phyloP scores from a whole-genome alignment of 345 rosid species.

The Draba incana region DNA sequence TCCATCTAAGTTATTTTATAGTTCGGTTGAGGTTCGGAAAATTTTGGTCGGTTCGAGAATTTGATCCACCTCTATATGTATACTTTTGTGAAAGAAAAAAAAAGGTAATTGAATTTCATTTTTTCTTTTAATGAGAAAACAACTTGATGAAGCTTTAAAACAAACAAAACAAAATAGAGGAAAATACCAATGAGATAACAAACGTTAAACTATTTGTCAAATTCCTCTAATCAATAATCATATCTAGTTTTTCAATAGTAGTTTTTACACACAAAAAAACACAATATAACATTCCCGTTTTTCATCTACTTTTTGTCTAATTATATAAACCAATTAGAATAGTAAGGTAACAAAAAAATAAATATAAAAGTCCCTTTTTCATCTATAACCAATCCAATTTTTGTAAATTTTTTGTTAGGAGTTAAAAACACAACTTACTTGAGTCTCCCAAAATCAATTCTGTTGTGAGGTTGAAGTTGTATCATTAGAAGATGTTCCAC shows the following conservation, averaged over 20 bases:
- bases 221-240: constrained; percentile 10
- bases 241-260: constrained; percentile 13
- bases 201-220: background rate
- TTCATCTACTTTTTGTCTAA: constrained; percentile 30
- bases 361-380: background rate
- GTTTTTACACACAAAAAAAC: constrained; percentile 8
- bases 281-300: constrained; percentile 14
- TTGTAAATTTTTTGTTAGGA: constrained; percentile 1
- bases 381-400: constrained; percentile 22
- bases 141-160: too few relatives aligned
- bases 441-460: constrained; percentile 18
- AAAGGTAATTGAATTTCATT: too few relatives aligned
- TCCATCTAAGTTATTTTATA: too few relatives aligned
- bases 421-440: constrained; percentile 34
- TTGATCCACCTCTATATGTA: too few relatives aligned
- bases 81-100: too few relatives aligned
- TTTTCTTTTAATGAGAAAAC: too few relatives aligned
- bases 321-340: constrained; percentile 28
- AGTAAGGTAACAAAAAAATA: background rate
- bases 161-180: background rate
- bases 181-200: background rate
- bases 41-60: too few relatives aligned
- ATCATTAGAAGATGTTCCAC: constrained; percentile 43
- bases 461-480: constrained; percentile 35
- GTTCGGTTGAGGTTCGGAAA: too few relatives aligned